A percentile compares a stretch with the other conserved stretches of the same genome.
phyloP scores from a whole-genome alignment of 352 stramenopile genomes.

The Hyaloperonospora brassicae region DNA sequence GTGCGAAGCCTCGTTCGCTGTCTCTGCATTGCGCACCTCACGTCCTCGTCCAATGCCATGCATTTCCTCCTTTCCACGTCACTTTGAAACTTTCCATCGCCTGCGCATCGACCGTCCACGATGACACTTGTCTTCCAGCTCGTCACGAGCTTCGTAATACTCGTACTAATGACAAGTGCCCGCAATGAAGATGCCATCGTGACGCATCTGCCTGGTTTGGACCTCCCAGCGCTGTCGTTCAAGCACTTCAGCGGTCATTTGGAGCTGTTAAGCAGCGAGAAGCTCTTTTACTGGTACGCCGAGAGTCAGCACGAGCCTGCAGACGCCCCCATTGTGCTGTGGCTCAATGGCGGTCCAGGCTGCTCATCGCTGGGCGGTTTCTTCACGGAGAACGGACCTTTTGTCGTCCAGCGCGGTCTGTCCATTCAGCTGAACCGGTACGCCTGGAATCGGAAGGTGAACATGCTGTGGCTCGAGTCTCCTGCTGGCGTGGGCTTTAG shows the following conservation, averaged over 20 bases:
- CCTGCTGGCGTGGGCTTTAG: slow-evolving; percentile 84
- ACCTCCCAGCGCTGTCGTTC: slow-evolving; percentile 38
- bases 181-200: slow-evolving; percentile 47
- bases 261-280: slow-evolving; percentile 40
- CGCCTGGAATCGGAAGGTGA: slow-evolving; percentile 82
- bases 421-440: slow-evolving; percentile 65
- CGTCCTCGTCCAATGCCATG: background rate
- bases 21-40: slow-evolving; percentile 6
- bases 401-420: slow-evolving; percentile 43
- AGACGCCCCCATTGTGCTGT: slow-evolving; percentile 77
- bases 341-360: slow-evolving; percentile 88
- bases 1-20: background rate
- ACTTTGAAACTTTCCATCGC: slow-evolving; percentile 19
- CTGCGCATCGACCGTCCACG: slow-evolving; percentile 20
- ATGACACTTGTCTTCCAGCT: slow-evolving; percentile 33
- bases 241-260: slow-evolving; percentile 56
- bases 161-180: slow-evolving; percentile 7
- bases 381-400: slow-evolving; percentile 73
- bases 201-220: slow-evolving; percentile 41
- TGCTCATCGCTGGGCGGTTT: slow-evolving; percentile 79
- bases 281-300: slow-evolving; percentile 71
- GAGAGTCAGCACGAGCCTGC: slow-evolving; percentile 41
- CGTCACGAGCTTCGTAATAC: slow-evolving; percentile 18
- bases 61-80: slow-evolving; percentile 2
- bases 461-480: slow-evolving; percentile 87